These are phyloP conservation scores for Cymbopogon citratus DNA, from an alignment of 176 grass and related monocot genomes.

Conservation along the genomic window DNA sequence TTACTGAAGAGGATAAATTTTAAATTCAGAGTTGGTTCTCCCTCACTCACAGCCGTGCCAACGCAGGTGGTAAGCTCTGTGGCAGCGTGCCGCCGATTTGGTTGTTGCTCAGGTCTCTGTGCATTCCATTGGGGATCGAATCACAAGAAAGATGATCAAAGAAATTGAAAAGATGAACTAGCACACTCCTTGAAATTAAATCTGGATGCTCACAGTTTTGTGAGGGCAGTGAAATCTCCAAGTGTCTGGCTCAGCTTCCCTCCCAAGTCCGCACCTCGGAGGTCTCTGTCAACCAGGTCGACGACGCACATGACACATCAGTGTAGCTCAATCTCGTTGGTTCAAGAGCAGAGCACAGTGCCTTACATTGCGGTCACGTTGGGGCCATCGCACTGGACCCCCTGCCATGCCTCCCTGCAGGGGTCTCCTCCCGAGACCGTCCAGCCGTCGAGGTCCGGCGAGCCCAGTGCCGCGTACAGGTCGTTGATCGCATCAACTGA, in stretches of 20 bases:
- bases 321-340: background rate
- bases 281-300: constrained; percentile 31
- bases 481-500: constrained; percentile 63
- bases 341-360: background rate
- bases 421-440: constrained; percentile 45
- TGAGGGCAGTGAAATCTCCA: constrained; percentile 46
- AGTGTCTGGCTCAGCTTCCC: constrained; percentile 46
- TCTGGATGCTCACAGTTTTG: constrained; percentile 23
- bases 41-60: constrained; percentile 50
- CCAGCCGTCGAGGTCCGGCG: constrained; percentile 54
- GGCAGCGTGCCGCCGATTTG: constrained; percentile 42
- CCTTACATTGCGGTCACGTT: constrained; percentile 48
- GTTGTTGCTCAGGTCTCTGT: constrained; percentile 49
- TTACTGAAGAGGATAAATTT: no score
- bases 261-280: constrained; percentile 35
- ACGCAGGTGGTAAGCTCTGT: constrained; percentile 27
- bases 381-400: constrained; percentile 45
- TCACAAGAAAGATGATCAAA: background rate
- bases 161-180: no score
- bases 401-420: constrained; percentile 52
- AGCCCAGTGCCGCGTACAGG: constrained; percentile 39
- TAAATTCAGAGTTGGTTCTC: background rate
- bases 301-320: background rate
- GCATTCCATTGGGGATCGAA: background rate
- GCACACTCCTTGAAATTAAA: background rate